Evolutionary conservation across 352 stramenopile species (phyloP), one percentile per base, ranked within the genome.

Genomic region (Globisporangium uncinulatum): DNA sequence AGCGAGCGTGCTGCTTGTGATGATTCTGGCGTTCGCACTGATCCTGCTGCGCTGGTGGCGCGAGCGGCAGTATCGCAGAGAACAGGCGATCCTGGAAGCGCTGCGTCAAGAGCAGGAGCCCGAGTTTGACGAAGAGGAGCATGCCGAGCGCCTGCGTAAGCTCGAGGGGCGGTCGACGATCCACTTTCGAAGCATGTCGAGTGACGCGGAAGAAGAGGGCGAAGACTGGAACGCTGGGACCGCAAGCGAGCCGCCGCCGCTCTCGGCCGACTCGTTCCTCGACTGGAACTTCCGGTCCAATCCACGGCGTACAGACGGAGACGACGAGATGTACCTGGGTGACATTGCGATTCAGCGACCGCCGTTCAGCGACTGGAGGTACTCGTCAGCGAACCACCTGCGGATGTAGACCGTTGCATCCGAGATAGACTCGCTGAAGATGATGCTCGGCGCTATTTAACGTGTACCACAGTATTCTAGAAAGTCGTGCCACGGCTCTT

Each of bases 261-360:
- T 31, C 13, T 55, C 55, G 14, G 49, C 17, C 8, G 56, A 62
- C 47, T 62, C 56, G 19, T 24, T 53, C 48, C 19, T 55, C 34
- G 56, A 62, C 56, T 62, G 56, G 56, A 62, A 62, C 49, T 62
- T 62, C 5, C 56, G 56, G 14, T 62, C 56, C 4, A 56, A 62
- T 20, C 48, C 56, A 11, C 48, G 47, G 4, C 10, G 29, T 32
- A 43, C 9, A 20, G 13, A 8, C 3, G 45, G 19, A 13, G 55
- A 31, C 31, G 48, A 62, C 29, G 49, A 47, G 37, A n/a, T 21
- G 55, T 44, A 13, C 20, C 39, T 50, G 36, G 19, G 24, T 14
- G 24, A 29, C 24, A 29, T 29, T 29, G 15, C 20, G 14, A 48
- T 57, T n/a, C 41, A 37, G 10, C 44, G 34, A 6, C 55, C 55